phyloP scores from a whole-genome alignment of 2,329 filamentous ascomycete species.

The Lachnellula suecica region DNA sequence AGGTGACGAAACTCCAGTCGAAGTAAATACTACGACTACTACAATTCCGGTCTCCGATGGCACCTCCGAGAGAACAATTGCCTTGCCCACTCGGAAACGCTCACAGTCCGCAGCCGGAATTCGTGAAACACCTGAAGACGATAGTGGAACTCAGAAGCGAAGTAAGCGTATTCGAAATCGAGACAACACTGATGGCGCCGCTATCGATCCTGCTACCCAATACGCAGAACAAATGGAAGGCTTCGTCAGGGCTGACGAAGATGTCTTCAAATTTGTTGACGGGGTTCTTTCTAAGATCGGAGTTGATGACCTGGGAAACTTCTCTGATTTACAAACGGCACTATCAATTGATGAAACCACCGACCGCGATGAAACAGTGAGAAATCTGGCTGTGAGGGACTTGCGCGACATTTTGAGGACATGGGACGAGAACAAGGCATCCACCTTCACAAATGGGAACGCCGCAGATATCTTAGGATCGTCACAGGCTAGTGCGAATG shows the following conservation, averaged over 20 bases:
- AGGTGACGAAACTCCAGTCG: constrained; percentile 17
- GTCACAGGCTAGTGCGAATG: constrained; percentile 30
- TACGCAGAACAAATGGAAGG: constrained; percentile 53
- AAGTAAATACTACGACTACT: constrained; percentile 21
- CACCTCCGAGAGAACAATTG: constrained; percentile 9
- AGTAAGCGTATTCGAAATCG: constrained; percentile 65
- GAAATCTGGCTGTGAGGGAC: constrained; percentile 34
- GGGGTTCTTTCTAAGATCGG: constrained; percentile 27
- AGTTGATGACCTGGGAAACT: constrained; percentile 30
- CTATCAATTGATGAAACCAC: constrained; percentile 16
- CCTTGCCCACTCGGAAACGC: constrained; percentile 50
- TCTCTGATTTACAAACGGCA: constrained; percentile 26
- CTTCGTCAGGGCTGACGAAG: constrained; percentile 28
- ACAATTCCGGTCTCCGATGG: constrained; percentile 23
- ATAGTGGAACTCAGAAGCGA: constrained; percentile 56
- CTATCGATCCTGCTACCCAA: constrained; percentile 50
- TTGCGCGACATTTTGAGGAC: constrained; percentile 35
- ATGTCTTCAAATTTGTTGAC: constrained; percentile 30
- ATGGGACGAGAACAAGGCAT: constrained; percentile 40
- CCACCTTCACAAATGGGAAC: constrained; percentile 30
- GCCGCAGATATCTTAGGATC: constrained; percentile 33
- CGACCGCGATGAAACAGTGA: constrained; percentile 17
- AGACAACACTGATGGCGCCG: constrained; percentile 50
- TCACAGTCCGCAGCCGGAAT: constrained; percentile 63
- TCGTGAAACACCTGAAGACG: constrained; percentile 55